These are phyloP conservation scores for Proliferodiscus dingleyae DNA, from an alignment of 2,329 filamentous ascomycete genomes.

Conservation along the genomic window DNA sequence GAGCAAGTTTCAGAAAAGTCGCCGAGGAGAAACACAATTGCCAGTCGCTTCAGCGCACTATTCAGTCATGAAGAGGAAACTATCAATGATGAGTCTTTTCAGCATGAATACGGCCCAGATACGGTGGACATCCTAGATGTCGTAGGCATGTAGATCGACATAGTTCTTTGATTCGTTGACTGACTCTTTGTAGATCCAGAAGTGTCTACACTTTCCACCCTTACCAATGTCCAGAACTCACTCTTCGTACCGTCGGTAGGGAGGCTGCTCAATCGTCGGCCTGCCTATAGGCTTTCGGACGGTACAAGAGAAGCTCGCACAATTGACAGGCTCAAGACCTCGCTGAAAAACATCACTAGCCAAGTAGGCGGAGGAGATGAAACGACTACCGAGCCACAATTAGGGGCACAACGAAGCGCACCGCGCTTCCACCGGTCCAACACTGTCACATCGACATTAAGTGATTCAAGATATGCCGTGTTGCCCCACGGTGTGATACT, in stretches of 20 bases:
- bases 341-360: slow-evolving; percentile 16
- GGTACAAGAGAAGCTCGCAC: slow-evolving; percentile 13
- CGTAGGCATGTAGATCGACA: slow-evolving; percentile 45
- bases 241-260: slow-evolving; percentile 79
- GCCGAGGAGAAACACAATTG: no score
- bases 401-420: no score
- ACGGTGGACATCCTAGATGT: slow-evolving; percentile 66
- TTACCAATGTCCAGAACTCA: slow-evolving; percentile 86
- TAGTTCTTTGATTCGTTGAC: neutral
- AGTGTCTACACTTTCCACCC: slow-evolving; percentile 73
- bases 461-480: slow-evolving; percentile 69
- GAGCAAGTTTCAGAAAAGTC: no score
- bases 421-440: no score
- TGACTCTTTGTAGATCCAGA: slow-evolving; percentile 61
- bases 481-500: slow-evolving; percentile 68
- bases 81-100: slow-evolving; percentile 8
- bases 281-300: slow-evolving; percentile 20
- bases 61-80: slow-evolving; percentile 9
- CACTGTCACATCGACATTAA: slow-evolving; percentile 63
- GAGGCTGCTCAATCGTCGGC: slow-evolving; percentile 62
- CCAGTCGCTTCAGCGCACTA: no score
- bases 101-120: slow-evolving; percentile 52
- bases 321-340: slow-evolving; percentile 21
- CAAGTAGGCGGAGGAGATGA: slow-evolving; percentile 8
- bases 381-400: no score